Evolutionary conservation across 345 rosid species (phyloP), one percentile per base, ranked within the genome.

Genomic region (Erodium maritimum): DNA sequence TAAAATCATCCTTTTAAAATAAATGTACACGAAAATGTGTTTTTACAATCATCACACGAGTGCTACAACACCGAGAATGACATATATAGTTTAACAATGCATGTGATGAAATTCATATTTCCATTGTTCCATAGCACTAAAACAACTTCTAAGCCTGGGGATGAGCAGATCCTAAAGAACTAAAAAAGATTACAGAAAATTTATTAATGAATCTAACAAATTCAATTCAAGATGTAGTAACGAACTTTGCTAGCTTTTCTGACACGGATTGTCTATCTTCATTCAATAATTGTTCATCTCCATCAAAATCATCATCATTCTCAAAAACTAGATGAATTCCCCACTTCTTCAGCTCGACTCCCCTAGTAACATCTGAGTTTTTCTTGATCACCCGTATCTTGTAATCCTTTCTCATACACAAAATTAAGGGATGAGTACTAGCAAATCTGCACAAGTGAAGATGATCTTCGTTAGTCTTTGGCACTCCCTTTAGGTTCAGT

Each of bases 391-490:
- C 69, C 60, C 64, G 68, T 53, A 82, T 67, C 63, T 24, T 63
- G 56, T 48, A 69, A 17, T 82, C 87, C 45, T 72, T 68, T 52
- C 59, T 54, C 75, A 79, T n/a, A 42, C 50, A 48, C 10, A 17
- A 50, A 64, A 84, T 79, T 54, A 80, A 56, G 1, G 77, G 78
- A 37, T 46, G 59, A 13, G 3, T 8, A 14, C 45, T 66, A 1
- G 82, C 59, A 69, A 67, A 85, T 7, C 88, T 70, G 62, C 79
- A 70, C 48, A 85, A 54, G 80, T 78, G 71, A 24, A 88, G 70
- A 23, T 85, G 84, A 65, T 80, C 80, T 21, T 63, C 54, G 46
- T 71, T 60, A 21, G 74, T 68, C 23, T 53, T 67, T 0, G 90
- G 86, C 50, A 85, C 77, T 58, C 93, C 93, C 50, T 0, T 23